A percentile compares a stretch with the other conserved stretches of the same genome.
phyloP scores from a whole-genome alignment of 169 alveolate genomes.

The Eimeria nieschulzi region DNA sequence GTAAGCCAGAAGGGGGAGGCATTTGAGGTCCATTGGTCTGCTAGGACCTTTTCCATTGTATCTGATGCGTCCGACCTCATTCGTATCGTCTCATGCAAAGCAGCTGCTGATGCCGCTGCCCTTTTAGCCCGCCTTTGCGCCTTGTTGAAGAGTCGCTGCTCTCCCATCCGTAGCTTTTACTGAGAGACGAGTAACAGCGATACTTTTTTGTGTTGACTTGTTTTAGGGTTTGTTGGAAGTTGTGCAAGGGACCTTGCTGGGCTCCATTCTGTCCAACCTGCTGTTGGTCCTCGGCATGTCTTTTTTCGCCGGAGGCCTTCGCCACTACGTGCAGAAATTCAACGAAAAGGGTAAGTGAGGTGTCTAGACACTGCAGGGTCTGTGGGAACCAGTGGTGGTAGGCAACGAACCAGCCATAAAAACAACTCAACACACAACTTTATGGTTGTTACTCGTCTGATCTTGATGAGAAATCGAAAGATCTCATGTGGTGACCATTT shows the following conservation, averaged over 20 bases:
- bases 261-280: slow-evolving; percentile 87
- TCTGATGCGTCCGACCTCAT: too few relatives aligned
- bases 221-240: slow-evolving; percentile 84
- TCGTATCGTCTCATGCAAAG: too few relatives aligned
- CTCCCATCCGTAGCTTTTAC: neutral
- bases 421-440: too few relatives aligned
- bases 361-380: neutral
- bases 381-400: neutral
- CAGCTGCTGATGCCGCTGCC: neutral
- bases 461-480: too few relatives aligned
- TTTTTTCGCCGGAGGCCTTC: slow-evolving; percentile 90
- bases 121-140: neutral
- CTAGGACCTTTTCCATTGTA: too few relatives aligned
- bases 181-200: neutral
- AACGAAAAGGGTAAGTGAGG: slow-evolving; percentile 81
- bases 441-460: too few relatives aligned
- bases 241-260: slow-evolving; percentile 90
- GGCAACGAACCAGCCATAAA: neutral
- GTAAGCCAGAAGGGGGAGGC: slow-evolving; percentile 7
- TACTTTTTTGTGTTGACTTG: neutral
- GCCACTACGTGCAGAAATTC: slow-evolving; percentile 86
- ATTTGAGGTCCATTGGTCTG: neutral
- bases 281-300: slow-evolving; percentile 90
- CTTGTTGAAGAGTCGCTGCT: neutral
- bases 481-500: too few relatives aligned